These are phyloP conservation scores for Aspergillus latus DNA, from an alignment of 2,329 filamentous ascomycete genomes.

Conservation along the genomic window DNA sequence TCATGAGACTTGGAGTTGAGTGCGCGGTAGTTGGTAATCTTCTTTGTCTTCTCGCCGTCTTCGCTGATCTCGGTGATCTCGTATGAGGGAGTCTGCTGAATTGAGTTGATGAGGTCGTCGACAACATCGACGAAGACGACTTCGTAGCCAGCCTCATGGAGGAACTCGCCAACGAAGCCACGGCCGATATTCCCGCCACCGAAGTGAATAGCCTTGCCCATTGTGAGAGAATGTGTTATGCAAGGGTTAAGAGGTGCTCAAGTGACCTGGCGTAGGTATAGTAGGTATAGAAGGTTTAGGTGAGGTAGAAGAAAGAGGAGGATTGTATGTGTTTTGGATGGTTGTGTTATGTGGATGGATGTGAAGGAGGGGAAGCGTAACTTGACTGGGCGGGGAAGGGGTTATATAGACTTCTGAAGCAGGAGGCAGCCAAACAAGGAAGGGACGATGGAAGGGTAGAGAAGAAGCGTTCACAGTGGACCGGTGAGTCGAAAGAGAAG, in stretches of 20 bases:
- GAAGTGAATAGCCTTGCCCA: conserved; percentile 73
- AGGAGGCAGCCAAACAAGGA: conserved; percentile 8
- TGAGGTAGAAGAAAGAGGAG: conserved; percentile 8
- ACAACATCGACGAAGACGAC: conserved; percentile 96
- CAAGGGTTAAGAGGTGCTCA: conserved; percentile 4
- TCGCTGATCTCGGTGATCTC: conserved; percentile 89
- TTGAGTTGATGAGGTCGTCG: conserved; percentile 73
- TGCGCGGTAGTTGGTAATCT: conserved; percentile 92
- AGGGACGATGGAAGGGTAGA: conserved; percentile 8
- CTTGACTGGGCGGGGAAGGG: conserved; percentile 4
- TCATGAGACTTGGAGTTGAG: conserved; percentile 92
- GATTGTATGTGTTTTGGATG: neutral
- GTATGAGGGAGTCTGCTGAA: conserved; percentile 77
- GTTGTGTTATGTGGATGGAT: conserved; percentile 4
- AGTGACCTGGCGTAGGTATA: neutral
- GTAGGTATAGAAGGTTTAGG: conserved; percentile 7
- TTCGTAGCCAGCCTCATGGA: conserved; percentile 92
- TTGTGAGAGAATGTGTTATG: conserved; percentile 23
- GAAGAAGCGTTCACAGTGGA: conserved; percentile 1
- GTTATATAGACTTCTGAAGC: conserved; percentile 9
- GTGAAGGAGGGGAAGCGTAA: neutral
- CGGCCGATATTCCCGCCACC: conserved; percentile 84
- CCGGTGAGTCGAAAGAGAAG: conserved; percentile 15
- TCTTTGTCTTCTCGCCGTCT: conserved; percentile 76
- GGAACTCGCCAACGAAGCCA: conserved; percentile 85